A percentile compares a stretch with the other conserved stretches of the same genome.
These are phyloP conservation scores for Magnusiomyces ingens DNA, from an alignment of 1,139 yeast genomes.

Conservation along the genomic window DNA sequence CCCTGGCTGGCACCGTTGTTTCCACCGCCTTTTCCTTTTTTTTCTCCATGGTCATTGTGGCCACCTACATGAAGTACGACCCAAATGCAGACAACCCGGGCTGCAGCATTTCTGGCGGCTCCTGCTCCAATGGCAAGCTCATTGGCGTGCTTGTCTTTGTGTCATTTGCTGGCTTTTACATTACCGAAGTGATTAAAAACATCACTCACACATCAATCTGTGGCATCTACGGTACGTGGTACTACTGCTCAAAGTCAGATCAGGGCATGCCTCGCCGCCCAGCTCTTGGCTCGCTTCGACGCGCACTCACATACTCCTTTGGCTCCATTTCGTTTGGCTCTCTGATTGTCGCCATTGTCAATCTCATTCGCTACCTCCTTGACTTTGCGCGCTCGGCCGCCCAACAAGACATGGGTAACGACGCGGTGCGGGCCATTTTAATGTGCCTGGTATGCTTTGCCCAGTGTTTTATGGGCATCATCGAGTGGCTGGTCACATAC, in stretches of 20 bases:
- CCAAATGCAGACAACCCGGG: slow-evolving; percentile 42
- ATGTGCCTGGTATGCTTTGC: slow-evolving; percentile 47
- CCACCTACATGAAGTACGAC: slow-evolving; percentile 69
- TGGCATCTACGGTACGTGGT: slow-evolving; percentile 90
- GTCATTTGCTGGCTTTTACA: slow-evolving; percentile 80
- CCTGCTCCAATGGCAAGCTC: slow-evolving; percentile 59
- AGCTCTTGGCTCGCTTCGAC: slow-evolving; percentile 71
- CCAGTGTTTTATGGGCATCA: slow-evolving; percentile 54
- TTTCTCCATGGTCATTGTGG: slow-evolving; percentile 61
- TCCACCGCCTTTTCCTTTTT: slow-evolving; percentile 60
- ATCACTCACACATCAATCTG: slow-evolving; percentile 80
- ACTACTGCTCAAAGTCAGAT: slow-evolving; percentile 67
- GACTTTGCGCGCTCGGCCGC: slow-evolving; percentile 47
- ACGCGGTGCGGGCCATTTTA: slow-evolving; percentile 46
- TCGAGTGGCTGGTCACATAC: slow-evolving; percentile 77
- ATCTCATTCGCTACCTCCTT: slow-evolving; percentile 49
- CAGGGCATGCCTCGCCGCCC: slow-evolving; percentile 79
- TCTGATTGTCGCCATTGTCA: slow-evolving; percentile 68
- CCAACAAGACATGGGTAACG: slow-evolving; percentile 35
- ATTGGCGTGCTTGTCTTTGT: slow-evolving; percentile 61
- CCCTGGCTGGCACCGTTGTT: slow-evolving; percentile 58
- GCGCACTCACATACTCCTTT: slow-evolving; percentile 80
- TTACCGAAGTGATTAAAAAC: slow-evolving; percentile 77
- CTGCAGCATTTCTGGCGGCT: slow-evolving; percentile 52
- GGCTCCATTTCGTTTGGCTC: slow-evolving; percentile 92